Percentiles rank a stretch among this genome's conserved stretches.
These are phyloP conservation scores for Dactylorhiza incarnata DNA, from an alignment of 106 monocot genomes.

Conservation along the genomic window DNA sequence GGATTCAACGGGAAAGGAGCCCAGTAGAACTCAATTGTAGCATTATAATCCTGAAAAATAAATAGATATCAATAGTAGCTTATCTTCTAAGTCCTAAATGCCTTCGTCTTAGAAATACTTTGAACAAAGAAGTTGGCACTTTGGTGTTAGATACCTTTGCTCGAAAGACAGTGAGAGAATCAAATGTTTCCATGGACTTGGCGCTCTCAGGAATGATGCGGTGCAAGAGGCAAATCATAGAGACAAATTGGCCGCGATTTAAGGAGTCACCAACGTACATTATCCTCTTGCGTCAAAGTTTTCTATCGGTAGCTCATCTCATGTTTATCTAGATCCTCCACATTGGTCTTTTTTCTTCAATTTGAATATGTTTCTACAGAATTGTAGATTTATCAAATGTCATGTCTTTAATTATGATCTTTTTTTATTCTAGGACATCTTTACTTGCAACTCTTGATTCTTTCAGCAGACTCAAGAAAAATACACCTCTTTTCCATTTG, in stretches of 20 bases:
- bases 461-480: no score
- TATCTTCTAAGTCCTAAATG: neutral
- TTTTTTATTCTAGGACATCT: no score
- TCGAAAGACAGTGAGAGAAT: constrained; percentile 54
- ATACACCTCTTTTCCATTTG: no score
- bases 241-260: constrained; percentile 84
- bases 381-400: no score
- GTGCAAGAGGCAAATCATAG: constrained; percentile 78
- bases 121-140: neutral
- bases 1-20: constrained; percentile 88
- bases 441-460: no score
- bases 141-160: constrained; percentile 39
- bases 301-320: no score
- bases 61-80: neutral
- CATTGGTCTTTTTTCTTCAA: no score
- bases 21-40: constrained; percentile 95
- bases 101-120: neutral
- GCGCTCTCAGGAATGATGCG: constrained; percentile 35
- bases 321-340: no score
- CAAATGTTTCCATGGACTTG: constrained; percentile 48
- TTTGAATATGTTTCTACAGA: no score
- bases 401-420: no score
- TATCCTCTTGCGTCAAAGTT: constrained; percentile 76
- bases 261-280: constrained; percentile 91
- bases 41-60: constrained; percentile 61